Percentiles rank a stretch among this genome's conserved stretches.
phyloP scores from a whole-genome alignment of 2,329 filamentous ascomycete species.

The Ascochyta fabae region DNA sequence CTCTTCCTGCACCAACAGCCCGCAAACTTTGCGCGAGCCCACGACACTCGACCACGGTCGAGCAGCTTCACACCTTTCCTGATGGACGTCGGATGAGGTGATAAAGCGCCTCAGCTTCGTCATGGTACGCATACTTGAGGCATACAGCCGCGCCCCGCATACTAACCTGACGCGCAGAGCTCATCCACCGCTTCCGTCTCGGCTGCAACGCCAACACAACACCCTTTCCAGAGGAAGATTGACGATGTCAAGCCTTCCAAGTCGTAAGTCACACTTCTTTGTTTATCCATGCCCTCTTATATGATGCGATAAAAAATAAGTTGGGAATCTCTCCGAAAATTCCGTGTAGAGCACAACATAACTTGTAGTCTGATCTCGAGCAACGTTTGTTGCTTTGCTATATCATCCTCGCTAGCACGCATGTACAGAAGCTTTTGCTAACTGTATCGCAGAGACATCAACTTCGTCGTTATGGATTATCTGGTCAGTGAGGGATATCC shows the following conservation, averaged over 20 bases:
- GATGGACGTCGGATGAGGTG: constrained; percentile 48
- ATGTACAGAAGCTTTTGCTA: constrained; percentile 19
- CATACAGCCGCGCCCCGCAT: constrained; percentile 11
- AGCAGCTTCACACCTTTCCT: constrained; percentile 34
- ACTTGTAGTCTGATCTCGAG: constrained; percentile 73
- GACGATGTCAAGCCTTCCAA: constrained; percentile 87
- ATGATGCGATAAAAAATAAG: constrained; percentile 86
- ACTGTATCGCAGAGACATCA: constrained; percentile 77
- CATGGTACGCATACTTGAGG: constrained; percentile 40
- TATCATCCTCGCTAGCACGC: not conserved
- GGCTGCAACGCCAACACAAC: constrained; percentile 72
- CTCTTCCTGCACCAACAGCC: constrained; percentile 30
- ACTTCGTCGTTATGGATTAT: constrained; percentile 94
- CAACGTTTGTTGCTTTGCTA: constrained; percentile 24
- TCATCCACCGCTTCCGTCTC: constrained; percentile 77
- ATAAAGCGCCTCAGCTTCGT: constrained; percentile 38
- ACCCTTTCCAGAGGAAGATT: constrained; percentile 80
- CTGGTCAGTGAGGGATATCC: constrained; percentile 95
- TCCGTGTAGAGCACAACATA: constrained; percentile 87
- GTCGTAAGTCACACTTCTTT: constrained; percentile 66
- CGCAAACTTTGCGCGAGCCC: constrained; percentile 40
- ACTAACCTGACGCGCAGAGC: constrained; percentile 47
- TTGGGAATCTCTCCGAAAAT: constrained; percentile 99
- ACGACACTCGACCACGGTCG: constrained; percentile 43
- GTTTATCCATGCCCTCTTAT: constrained; percentile 42